phyloP scores from a whole-genome alignment of 257 asterid genomes.

The Petrea volubilis region DNA sequence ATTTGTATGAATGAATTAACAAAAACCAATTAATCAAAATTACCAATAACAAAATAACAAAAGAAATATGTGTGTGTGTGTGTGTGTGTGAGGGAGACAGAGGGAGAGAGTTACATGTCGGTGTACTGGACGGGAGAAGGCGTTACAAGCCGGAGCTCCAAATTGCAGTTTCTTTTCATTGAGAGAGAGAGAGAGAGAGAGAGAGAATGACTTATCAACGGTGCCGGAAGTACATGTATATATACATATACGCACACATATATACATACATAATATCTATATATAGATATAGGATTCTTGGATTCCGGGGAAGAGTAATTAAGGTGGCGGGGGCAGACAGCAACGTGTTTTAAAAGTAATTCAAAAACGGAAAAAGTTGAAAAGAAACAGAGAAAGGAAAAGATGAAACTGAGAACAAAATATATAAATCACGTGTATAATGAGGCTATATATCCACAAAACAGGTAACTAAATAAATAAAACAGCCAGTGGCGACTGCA shows the following conservation, averaged over 20 bases:
- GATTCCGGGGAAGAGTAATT: neutral
- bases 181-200: neutral
- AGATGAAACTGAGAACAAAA: neutral
- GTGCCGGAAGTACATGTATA: neutral
- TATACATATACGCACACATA: neutral
- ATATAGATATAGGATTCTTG: conserved; percentile 5
- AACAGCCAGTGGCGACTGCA: neutral
- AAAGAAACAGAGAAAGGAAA: neutral
- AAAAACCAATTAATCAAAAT: too few species aligned
- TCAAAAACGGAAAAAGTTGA: neutral
- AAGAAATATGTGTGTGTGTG: too few species aligned
- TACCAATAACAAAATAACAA: too few species aligned
- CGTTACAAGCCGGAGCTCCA: conserved; percentile 40
- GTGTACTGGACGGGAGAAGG: conserved; percentile 17
- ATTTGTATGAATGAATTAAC: too few species aligned
- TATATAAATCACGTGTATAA: conserved; percentile 22
- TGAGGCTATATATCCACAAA: neutral
- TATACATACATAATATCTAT: too few species aligned
- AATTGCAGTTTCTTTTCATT: conserved; percentile 45
- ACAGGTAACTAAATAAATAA: neutral
- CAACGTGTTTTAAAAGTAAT: neutral
- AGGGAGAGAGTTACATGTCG: conserved; percentile 27
- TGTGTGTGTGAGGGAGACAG: too few species aligned
- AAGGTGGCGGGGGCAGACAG: neutral
- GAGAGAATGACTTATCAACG: neutral